phyloP scores from a whole-genome alignment of 352 stramenopile species.

The Phytopythium cucurbitacearum region DNA sequence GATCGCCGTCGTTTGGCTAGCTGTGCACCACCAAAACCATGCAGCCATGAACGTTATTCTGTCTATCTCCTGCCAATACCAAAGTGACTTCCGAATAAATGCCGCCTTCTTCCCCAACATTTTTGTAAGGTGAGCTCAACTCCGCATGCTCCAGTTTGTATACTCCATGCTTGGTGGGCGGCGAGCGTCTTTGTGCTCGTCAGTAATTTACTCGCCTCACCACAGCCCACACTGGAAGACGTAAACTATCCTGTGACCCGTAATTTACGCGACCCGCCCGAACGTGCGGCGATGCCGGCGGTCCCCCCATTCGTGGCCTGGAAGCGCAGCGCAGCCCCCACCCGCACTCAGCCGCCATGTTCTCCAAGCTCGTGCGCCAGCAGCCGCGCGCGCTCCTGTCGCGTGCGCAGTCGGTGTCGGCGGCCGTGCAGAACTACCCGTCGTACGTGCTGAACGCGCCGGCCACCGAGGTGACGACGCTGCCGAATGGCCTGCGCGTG shows the following conservation, averaged over 20 bases:
- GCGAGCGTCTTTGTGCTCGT: constrained; percentile 12
- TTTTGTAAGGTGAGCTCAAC: not conserved
- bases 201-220: constrained; percentile 4
- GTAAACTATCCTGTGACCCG: constrained; percentile 6
- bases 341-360: constrained; percentile 27
- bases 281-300: constrained; percentile 15
- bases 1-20: not conserved
- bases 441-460: constrained; percentile 92
- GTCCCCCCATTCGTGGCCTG: constrained; percentile 33
- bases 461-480: constrained; percentile 95
- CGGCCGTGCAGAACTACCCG: constrained; percentile 72
- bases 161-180: constrained; percentile 1
- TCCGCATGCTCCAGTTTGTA: constrained; percentile 19
- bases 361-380: constrained; percentile 62
- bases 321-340: constrained; percentile 12
- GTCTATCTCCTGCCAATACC: not conserved
- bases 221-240: too few relatives aligned
- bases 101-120: constrained; percentile 1
- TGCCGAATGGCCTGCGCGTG: constrained; percentile 96
- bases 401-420: constrained; percentile 65
- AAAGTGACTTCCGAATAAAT: constrained; percentile 1
- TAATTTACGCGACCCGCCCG: constrained; percentile 17
- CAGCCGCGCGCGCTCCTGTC: constrained; percentile 36
- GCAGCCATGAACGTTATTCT: not conserved
- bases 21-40: constrained; percentile 2